A percentile compares a stretch with the other conserved stretches of the same genome.
phyloP scores from a whole-genome alignment of 345 rosid species.

The Moricandia arvensis region DNA sequence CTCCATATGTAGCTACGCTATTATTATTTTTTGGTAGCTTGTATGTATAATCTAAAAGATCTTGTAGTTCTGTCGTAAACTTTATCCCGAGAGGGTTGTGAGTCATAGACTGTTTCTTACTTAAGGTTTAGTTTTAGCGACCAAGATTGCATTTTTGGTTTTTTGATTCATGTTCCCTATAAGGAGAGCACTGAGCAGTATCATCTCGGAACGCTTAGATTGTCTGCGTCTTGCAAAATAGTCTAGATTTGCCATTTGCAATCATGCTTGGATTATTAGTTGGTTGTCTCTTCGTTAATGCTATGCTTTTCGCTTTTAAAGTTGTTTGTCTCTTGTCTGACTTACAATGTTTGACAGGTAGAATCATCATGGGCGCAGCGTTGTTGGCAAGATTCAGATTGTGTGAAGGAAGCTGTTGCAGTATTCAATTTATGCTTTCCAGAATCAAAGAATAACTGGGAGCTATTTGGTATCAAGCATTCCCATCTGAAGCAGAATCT shows the following conservation, averaged over 20 bases:
- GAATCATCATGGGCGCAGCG: constrained; percentile 52
- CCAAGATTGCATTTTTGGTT: background rate
- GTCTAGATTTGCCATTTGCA: background rate
- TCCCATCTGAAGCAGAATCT: constrained; percentile 50
- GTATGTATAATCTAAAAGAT: too few species aligned
- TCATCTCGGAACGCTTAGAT: background rate
- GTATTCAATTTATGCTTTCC: constrained; percentile 46
- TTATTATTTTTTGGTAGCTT: too few species aligned
- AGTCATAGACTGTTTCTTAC: background rate
- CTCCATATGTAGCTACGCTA: too few species aligned
- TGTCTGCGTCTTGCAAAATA: background rate
- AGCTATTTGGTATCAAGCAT: constrained; percentile 43
- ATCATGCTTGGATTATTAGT: background rate
- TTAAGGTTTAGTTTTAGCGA: background rate
- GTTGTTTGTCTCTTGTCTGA: constrained; percentile 9
- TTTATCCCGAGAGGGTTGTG: too few species aligned
- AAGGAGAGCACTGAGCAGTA: too few species aligned
- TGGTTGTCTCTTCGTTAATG: background rate
- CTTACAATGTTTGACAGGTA: constrained; percentile 47
- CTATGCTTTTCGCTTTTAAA: constrained; percentile 6
- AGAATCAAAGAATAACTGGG: constrained; percentile 44
- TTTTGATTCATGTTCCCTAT: background rate
- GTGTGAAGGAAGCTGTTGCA: constrained; percentile 50
- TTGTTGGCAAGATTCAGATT: constrained; percentile 59
- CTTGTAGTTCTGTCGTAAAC: too few species aligned